These are phyloP conservation scores for Saccharomyces hybrid DNA, from an alignment of 1,139 yeast genomes.

Conservation along the genomic window DNA sequence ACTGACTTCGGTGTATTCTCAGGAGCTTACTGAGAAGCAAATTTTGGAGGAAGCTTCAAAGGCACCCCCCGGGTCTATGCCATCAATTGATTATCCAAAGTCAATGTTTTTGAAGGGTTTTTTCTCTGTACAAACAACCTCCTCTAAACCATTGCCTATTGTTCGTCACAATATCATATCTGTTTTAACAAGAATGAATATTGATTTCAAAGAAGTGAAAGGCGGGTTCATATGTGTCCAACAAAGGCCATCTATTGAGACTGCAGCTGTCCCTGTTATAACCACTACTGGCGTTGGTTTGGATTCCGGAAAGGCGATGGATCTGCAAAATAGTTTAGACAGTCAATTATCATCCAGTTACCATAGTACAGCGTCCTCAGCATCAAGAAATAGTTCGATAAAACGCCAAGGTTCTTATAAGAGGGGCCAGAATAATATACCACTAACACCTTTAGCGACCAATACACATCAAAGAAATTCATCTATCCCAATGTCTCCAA, in stretches of 20 bases:
- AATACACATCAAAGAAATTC: constrained; percentile 26
- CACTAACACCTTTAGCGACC: constrained; percentile 36
- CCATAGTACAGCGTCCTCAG: constrained; percentile 8
- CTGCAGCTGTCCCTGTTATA: background rate
- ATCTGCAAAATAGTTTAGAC: background rate
- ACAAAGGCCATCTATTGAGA: constrained; percentile 19
- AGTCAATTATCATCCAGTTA: background rate
- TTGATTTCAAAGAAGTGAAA: constrained; percentile 79
- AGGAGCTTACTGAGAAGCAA: constrained; percentile 50
- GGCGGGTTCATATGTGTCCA: constrained; percentile 91
- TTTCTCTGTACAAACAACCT: constrained; percentile 91
- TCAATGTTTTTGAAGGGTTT: constrained; percentile 90
- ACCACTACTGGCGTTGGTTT: background rate
- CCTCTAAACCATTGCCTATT: constrained; percentile 84
- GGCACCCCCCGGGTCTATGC: constrained; percentile 80
- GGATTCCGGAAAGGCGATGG: background rate
- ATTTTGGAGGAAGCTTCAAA: constrained; percentile 59
- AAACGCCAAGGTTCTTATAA: constrained; percentile 24
- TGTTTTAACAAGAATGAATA: constrained; percentile 70
- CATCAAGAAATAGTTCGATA: constrained; percentile 25
- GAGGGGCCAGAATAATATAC: constrained; percentile 32
- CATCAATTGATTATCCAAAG: constrained; percentile 87
- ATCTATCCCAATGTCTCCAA: constrained; percentile 26
- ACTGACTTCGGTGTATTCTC: constrained; percentile 10
- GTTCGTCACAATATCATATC: constrained; percentile 80